Conservation (phyloP, 352 stramenopile genomes). For the Pythium myriotylum region DNA sequence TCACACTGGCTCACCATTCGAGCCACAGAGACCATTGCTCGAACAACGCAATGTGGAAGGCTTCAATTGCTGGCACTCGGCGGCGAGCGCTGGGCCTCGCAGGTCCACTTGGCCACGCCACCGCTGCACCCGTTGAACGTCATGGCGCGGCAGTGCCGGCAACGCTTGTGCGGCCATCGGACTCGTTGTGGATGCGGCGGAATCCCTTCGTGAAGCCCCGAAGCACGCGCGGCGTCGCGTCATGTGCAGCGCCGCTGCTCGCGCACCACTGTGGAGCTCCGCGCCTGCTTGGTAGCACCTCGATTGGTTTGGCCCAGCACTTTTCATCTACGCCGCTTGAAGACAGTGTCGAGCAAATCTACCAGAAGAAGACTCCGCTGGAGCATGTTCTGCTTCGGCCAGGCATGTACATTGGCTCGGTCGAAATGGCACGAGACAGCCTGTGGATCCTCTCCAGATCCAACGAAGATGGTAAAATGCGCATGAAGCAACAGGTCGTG, state of each 20-base stretch:
- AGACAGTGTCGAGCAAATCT: slow-evolving; percentile 74
- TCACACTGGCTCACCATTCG: background rate
- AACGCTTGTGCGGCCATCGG: slow-evolving; percentile 9
- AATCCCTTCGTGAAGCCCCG: slow-evolving; percentile 9
- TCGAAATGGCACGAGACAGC: slow-evolving; percentile 71
- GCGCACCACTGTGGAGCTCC: background rate
- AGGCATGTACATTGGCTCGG: slow-evolving; percentile 91
- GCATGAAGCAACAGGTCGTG: slow-evolving; percentile 76
- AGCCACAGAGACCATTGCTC: slow-evolving; percentile 8
- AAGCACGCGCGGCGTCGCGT: background rate
- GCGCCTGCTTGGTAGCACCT: background rate
- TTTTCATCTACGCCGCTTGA: slow-evolving; percentile 38
- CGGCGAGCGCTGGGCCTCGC: slow-evolving; percentile 27
- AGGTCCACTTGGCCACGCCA: slow-evolving; percentile 5
- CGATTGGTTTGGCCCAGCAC: background rate
- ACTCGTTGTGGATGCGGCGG: slow-evolving; percentile 5
- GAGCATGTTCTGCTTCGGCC: slow-evolving; percentile 91
- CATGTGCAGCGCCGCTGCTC: background rate
- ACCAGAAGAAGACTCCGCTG: slow-evolving; percentile 90
- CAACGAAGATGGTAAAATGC: slow-evolving; percentile 31
- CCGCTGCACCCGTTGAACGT: background rate
- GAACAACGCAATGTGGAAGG: slow-evolving; percentile 21
- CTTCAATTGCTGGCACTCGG: slow-evolving; percentile 24
- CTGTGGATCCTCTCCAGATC: slow-evolving; percentile 78
- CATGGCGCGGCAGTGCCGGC: slow-evolving; percentile 2